phyloP scores from a whole-genome alignment of 148 eudicot genomes.

The Arbutus unedo region DNA sequence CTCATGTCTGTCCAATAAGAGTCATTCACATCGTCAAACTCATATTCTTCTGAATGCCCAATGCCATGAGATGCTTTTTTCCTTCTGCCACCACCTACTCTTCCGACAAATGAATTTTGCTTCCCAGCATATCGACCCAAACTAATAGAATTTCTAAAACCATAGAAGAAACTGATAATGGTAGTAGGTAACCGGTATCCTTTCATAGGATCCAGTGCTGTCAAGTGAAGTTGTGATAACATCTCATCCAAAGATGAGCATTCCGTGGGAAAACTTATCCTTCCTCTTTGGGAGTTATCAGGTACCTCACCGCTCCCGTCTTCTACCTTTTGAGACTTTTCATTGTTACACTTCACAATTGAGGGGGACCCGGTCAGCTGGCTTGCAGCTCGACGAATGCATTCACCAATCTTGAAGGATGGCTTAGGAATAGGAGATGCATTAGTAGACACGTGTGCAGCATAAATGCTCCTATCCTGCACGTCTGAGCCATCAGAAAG shows the following conservation, averaged over 20 bases:
- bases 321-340: constrained; percentile 25
- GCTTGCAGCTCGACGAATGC: constrained; percentile 85
- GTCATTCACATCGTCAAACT: constrained; percentile 84
- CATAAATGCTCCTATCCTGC: constrained; percentile 45
- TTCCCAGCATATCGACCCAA: constrained; percentile 31
- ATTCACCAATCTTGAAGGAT: constrained; percentile 88
- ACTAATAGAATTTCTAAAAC: constrained; percentile 60
- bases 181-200: constrained; percentile 35
- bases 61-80: constrained; percentile 39
- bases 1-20: constrained; percentile 96
- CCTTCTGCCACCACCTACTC: constrained; percentile 50
- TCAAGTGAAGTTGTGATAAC: constrained; percentile 63
- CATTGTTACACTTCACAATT: constrained; percentile 29
- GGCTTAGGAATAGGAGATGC: constrained; percentile 54
- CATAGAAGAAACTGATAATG: constrained; percentile 47
- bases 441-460: constrained; percentile 60
- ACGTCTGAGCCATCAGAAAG: constrained; percentile 39
- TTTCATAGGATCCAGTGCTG: constrained; percentile 65
- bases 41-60: constrained; percentile 62
- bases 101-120: constrained; percentile 26
- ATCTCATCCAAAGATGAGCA: constrained; percentile 52
- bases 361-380: constrained; percentile 70
- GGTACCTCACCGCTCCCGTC: constrained; percentile 26
- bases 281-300: constrained; percentile 32
- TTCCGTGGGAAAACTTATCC: constrained; percentile 29